phyloP scores from a whole-genome alignment of 1,284 basidiomycete species.

The Inonotus hispidus region DNA sequence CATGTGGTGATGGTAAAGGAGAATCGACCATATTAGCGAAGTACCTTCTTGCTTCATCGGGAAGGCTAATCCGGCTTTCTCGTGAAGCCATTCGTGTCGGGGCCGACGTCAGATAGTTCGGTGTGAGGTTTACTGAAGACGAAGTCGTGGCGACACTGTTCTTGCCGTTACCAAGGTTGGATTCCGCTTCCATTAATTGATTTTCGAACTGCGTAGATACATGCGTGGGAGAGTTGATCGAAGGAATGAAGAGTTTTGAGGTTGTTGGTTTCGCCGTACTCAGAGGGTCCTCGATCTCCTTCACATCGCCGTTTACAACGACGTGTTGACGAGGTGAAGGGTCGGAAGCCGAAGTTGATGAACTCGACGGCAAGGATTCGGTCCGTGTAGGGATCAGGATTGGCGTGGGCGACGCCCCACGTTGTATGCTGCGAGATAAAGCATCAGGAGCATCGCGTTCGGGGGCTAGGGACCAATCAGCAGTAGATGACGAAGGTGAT shows the following conservation, averaged over 20 bases:
- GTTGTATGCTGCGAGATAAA: background rate
- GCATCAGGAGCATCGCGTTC: background rate
- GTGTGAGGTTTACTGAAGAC: conserved; percentile 13
- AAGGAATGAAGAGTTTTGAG: conserved; percentile 1
- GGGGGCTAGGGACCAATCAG: conserved; percentile 18
- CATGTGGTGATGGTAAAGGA: conserved; percentile 48
- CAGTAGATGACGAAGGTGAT: conserved; percentile 28
- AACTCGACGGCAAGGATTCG: conserved; percentile 28
- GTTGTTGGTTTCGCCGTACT: conserved; percentile 13
- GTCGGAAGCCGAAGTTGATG: conserved; percentile 23
- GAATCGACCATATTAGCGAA: conserved; percentile 62
- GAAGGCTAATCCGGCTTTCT: conserved; percentile 62
- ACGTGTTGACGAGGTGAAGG: conserved; percentile 26
- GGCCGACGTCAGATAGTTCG: conserved; percentile 9
- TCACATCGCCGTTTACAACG: conserved; percentile 10
- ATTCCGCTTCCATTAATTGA: background rate
- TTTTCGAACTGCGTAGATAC: background rate
- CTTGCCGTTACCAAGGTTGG: background rate
- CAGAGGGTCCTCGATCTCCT: conserved; percentile 7
- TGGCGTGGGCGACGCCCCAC: conserved; percentile 31
- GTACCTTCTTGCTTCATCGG: conserved; percentile 68
- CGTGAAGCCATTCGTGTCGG: conserved; percentile 30
- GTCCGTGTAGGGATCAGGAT: conserved; percentile 40
- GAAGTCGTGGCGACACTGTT: conserved; percentile 2
- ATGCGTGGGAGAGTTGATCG: conserved; percentile 9